Percentiles rank a stretch among this genome's conserved stretches.
Evolutionary conservation across 176 grass and related monocot genomes (phyloP).

Genomic region (Cocos nucifera): DNA sequence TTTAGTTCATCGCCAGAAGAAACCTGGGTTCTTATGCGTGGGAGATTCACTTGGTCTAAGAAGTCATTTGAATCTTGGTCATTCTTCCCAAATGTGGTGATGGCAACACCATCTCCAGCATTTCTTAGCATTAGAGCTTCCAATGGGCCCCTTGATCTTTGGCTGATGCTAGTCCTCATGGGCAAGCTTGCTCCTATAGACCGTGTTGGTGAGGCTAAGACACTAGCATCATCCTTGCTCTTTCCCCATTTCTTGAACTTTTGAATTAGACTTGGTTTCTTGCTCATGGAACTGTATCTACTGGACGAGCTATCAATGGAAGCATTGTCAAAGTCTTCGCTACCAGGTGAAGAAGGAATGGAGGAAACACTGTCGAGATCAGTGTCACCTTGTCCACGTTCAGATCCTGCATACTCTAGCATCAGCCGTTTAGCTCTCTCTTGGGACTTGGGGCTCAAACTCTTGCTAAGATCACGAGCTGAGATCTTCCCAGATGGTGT

Average conservation of each 20-base stretch:
- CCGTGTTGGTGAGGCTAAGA: slow-evolving; percentile 36
- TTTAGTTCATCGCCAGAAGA: slow-evolving; percentile 19
- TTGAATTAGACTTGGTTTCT: slow-evolving; percentile 63
- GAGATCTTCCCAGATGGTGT: slow-evolving; percentile 55
- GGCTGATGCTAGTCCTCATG: slow-evolving; percentile 18
- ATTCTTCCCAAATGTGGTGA: slow-evolving; percentile 72
- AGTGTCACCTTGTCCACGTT: slow-evolving; percentile 76
- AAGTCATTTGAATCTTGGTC: slow-evolving; percentile 44
- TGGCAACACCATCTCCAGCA: slow-evolving; percentile 68
- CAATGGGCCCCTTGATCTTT: slow-evolving; percentile 49
- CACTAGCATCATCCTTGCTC: slow-evolving; percentile 53
- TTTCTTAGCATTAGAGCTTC: slow-evolving; percentile 92
- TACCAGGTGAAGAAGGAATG: slow-evolving; percentile 54
- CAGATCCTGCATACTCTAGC: slow-evolving; percentile 85
- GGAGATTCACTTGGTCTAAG: slow-evolving; percentile 36
- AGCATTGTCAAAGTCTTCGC: slow-evolving; percentile 81
- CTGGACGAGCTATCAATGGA: slow-evolving; percentile 81
- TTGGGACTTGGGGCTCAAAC: slow-evolving; percentile 72
- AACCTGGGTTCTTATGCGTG: slow-evolving; percentile 7
- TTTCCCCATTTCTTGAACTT: slow-evolving; percentile 87
- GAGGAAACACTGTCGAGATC: slow-evolving; percentile 83
- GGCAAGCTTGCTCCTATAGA: slow-evolving; percentile 41
- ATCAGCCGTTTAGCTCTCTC: slow-evolving; percentile 76
- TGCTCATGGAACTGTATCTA: slow-evolving; percentile 67
- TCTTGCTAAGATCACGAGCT: slow-evolving; percentile 78